phyloP scores from a whole-genome alignment of 2,329 filamentous ascomycete genomes.

The Diplodia sapinea region DNA sequence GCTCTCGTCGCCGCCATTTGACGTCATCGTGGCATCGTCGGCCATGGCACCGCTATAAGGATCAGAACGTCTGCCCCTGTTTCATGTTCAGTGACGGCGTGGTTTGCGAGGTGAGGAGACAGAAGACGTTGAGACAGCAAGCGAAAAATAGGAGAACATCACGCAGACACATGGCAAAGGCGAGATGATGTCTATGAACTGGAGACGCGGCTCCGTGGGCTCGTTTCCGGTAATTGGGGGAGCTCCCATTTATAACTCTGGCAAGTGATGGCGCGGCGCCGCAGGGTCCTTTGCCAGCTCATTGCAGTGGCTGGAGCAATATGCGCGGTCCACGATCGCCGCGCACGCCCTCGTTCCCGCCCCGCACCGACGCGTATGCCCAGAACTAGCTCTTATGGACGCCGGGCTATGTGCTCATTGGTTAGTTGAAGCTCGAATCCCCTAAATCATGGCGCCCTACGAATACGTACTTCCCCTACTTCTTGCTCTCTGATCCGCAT shows the following conservation, averaged over 20 bases:
- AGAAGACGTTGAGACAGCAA: neutral
- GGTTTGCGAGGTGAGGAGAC: neutral
- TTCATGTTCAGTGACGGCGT: no score
- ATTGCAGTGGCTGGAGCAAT: conserved; percentile 6
- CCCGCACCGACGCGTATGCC: conserved; percentile 13
- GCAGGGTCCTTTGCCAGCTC: neutral
- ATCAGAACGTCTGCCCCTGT: neutral
- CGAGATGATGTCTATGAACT: conserved; percentile 6
- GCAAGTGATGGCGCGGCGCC: conserved; percentile 4
- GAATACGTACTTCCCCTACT: neutral
- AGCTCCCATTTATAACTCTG: conserved; percentile 2
- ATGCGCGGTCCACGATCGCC: conserved; percentile 11
- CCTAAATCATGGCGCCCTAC: neutral
- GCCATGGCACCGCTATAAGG: neutral
- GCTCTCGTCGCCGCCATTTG: neutral
- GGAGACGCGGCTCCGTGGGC: neutral
- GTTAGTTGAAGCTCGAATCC: conserved; percentile 5
- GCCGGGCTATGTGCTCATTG: neutral
- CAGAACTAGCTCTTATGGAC: conserved; percentile 6
- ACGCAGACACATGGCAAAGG: neutral
- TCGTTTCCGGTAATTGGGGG: conserved; percentile 16
- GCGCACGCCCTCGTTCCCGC: neutral
- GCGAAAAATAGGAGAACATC: neutral
- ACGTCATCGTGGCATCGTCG: neutral
- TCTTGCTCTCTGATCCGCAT: neutral